Percentiles rank a stretch among this genome's conserved stretches.
Evolutionary conservation across 2,329 filamentous ascomycete genomes (phyloP).

Genomic region (Triangularia verruculosa): DNA sequence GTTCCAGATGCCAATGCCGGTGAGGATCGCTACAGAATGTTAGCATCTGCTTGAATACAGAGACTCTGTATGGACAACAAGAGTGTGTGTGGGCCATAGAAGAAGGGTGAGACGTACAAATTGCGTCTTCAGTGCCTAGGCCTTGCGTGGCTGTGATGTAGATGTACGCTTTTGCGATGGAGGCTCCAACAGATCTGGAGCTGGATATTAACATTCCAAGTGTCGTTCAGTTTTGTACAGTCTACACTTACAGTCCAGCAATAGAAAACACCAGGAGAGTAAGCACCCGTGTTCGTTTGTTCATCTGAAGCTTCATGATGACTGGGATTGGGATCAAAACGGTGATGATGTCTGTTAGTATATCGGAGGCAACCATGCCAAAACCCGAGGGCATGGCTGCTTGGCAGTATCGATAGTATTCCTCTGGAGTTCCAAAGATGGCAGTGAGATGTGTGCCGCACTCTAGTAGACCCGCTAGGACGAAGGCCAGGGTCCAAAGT

Average conservation of each 20-base stretch:
- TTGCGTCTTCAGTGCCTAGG: slow-evolving; percentile 11
- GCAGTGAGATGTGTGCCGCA: slow-evolving; percentile 14
- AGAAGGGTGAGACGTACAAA: slow-evolving; percentile 9
- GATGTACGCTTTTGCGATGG: slow-evolving; percentile 16
- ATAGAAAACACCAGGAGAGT: slow-evolving; percentile 17
- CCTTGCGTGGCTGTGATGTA: slow-evolving; percentile 14
- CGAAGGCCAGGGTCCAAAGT: slow-evolving; percentile 11
- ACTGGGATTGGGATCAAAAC: slow-evolving; percentile 18
- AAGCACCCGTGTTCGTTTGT: slow-evolving; percentile 10
- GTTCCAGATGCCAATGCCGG: slow-evolving; percentile 17
- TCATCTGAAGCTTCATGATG: slow-evolving; percentile 11
- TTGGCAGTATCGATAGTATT: slow-evolving; percentile 11
- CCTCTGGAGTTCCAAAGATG: slow-evolving; percentile 9
- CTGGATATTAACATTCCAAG: background rate
- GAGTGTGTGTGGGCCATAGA: too few species aligned
- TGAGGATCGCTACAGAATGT: background rate
- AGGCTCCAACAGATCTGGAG: slow-evolving; percentile 15
- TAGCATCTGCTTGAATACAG: too few species aligned
- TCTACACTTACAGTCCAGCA: slow-evolving; percentile 9
- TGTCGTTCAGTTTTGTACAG: background rate
- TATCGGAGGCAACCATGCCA: slow-evolving; percentile 12
- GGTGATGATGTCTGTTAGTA: slow-evolving; percentile 15
- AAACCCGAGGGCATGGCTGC: slow-evolving; percentile 10
- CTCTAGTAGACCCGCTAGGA: slow-evolving; percentile 10
- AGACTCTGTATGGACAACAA: too few species aligned